Base-by-base conservation (phyloP, 805 yeast genomes). In the Zygotorulaspora chibaensis region DNA sequence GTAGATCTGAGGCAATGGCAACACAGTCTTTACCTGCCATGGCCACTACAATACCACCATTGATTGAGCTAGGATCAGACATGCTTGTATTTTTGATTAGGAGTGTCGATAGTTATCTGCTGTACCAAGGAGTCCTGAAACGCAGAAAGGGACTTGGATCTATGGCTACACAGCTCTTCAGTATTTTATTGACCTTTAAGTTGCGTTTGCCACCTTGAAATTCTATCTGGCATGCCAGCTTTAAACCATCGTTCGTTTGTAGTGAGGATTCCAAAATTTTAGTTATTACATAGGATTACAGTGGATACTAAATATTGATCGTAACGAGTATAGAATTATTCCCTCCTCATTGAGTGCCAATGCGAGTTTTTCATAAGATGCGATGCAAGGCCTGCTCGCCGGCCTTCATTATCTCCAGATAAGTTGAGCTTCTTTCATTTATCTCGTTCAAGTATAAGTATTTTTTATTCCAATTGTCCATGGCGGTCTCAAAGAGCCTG, bases 1-100 rank as follows among this genome's bases (percentile, higher is more conserved):
- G 83, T 62, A 93, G 74, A 70, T 93, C 99, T 58, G 93, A 84
- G 3, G 97, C 99, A 60, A 93, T 89, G 26, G 98, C 99, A 45
- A 93, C 90, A 74, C 99, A 93, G 57, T 89, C 97, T 64, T 95
- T 90, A 59, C 99, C 99, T 20, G 84, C 84, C 99, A 93, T 93
- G 54, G 99, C 99, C 28, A 95, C 95, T 42, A 96, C 96, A 53
- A 96, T 78, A 70, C 99, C 99, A 71, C 97, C 88, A 63, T 84
- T 84, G 55, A 83, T 75, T 36, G 88, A 80, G 65, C 87, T 81
- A 61, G 89, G 89, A 68, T 84, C 89, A 36, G 87, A 81, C 88
- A 83, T 81, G 17, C 5, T 23, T 26, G 35, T n/a, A n/a, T 8
- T 6, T 28, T 31, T 20, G 16, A 20, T 5, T 20, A 5, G 25